A percentile compares a stretch with the other conserved stretches of the same genome.
These are phyloP conservation scores for Elsinoe arachidis DNA, from an alignment of 2,329 filamentous ascomycete species.

Conservation along the genomic window DNA sequence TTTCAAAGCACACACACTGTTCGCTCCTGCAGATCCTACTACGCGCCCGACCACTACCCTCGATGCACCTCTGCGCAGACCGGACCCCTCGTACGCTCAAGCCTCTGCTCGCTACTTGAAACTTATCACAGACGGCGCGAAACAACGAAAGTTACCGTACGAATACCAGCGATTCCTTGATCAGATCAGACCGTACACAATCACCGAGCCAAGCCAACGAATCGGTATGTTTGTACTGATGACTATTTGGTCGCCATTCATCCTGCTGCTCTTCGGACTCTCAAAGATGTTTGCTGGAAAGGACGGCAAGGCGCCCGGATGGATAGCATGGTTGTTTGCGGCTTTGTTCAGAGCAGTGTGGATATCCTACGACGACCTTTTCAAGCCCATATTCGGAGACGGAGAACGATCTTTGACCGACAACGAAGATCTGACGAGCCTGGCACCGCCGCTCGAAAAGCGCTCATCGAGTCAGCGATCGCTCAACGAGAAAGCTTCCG, in stretches of 20 bases:
- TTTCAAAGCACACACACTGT: constrained; percentile 80
- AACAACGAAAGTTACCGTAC: constrained; percentile 68
- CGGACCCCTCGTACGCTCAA: constrained; percentile 65
- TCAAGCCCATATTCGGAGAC: constrained; percentile 68
- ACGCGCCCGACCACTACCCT: constrained; percentile 18
- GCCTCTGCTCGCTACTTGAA: constrained; percentile 76
- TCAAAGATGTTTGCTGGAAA: constrained; percentile 50
- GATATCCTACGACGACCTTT: constrained; percentile 55
- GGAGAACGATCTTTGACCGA: constrained; percentile 58
- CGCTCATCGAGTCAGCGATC: neutral
- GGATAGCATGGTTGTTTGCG: constrained; percentile 50
- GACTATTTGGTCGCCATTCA: constrained; percentile 47
- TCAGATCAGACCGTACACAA: constrained; percentile 58
- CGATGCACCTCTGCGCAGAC: constrained; percentile 42
- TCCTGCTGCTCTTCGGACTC: constrained; percentile 47
- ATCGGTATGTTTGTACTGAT: constrained; percentile 58
- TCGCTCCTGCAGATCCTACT: constrained; percentile 47
- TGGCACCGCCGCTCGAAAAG: neutral
- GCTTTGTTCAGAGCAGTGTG: constrained; percentile 52
- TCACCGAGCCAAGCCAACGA: constrained; percentile 58
- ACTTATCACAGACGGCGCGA: constrained; percentile 68
- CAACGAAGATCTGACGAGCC: constrained; percentile 16
- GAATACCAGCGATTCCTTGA: constrained; percentile 70
- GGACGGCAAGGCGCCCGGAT: constrained; percentile 58
- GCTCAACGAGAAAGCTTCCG: neutral